These are phyloP conservation scores for Cordyceps cicadae DNA, from an alignment of 2,329 filamentous ascomycete genomes.

Conservation along the genomic window DNA sequence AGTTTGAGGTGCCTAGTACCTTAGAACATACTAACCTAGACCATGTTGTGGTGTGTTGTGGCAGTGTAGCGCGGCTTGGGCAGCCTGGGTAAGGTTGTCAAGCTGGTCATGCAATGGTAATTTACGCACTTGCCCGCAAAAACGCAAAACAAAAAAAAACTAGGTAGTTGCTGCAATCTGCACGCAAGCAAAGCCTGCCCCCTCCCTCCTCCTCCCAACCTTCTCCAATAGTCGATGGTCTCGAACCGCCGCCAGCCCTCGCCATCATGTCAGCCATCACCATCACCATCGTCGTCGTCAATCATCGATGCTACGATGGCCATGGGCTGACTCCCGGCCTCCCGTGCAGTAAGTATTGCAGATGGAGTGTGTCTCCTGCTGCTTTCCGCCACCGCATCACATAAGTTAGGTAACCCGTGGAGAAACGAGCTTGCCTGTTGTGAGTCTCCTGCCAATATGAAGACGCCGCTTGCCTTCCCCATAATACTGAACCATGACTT, in stretches of 20 bases:
- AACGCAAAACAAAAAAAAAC: no score
- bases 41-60: neutral
- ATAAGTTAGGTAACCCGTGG: neutral
- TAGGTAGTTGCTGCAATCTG: neutral
- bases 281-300: neutral
- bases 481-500: neutral
- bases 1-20: no score
- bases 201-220: neutral
- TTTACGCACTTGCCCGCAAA: no score
- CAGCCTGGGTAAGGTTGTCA: neutral
- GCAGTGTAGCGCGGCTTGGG: neutral
- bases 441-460: neutral
- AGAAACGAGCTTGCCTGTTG: neutral
- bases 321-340: neutral
- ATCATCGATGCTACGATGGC: neutral
- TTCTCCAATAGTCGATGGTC: neutral
- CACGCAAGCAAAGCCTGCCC: neutral
- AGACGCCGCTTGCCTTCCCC: neutral
- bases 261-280: neutral
- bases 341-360: neutral
- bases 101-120: no score
- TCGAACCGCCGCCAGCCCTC: neutral
- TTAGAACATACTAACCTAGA: no score
- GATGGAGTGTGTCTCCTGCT: neutral
- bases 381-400: neutral